Evolutionary conservation across 2,329 filamentous ascomycete species (phyloP), one percentile per base, ranked within the genome.

Genomic region (Nemania sp.): DNA sequence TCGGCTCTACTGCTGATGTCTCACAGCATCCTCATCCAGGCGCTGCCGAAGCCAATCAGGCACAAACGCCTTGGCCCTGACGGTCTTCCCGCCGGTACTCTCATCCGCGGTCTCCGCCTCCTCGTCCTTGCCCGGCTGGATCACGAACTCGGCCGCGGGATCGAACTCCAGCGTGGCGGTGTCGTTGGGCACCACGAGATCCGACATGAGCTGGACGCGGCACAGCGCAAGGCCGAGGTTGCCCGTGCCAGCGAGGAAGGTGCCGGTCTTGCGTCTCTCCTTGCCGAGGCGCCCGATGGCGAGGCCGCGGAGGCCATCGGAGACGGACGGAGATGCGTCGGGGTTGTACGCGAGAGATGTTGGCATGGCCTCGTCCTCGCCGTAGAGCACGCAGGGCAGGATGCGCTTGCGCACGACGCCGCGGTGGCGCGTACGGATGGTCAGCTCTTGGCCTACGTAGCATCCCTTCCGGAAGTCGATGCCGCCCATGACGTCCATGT

Each of bases 381-480:
- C 82, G 78, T 95, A 96, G 18, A 98, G 76, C 71, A 91, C 82
- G 38, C 95, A 90, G 0, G 96, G 96, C 60, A 99, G 79, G 57
- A 98, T 89, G 57, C 96, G 87, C 85, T 98, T 97, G 69, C 96
- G 87, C 47, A 99, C 93, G 18, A 99, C 93, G 24, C 96, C 96
- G 13, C 92, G 94, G 80, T 99, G 96, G 78, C 94, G 92, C 1
- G 96, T 99, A 49, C 96, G 91, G 72, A 98, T 97, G 1, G 96
- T 98, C 71, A 99, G 86, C 80, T 99, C 96, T 81, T 99, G 96
- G 0, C 96, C 96, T 7, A 98, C 89, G 80, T 99, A 99, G 81
- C 96, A 99, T 7, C 96, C 96, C 82, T 99, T 99, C 77, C 89
- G 89, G 82, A 96, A 99, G 80, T 98, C 93, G 72, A 99, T 91